Evolutionary conservation across 2,329 filamentous ascomycete genomes (phyloP), one percentile per base, ranked within the genome.

Genomic region (Leptosphaerulina australis): DNA sequence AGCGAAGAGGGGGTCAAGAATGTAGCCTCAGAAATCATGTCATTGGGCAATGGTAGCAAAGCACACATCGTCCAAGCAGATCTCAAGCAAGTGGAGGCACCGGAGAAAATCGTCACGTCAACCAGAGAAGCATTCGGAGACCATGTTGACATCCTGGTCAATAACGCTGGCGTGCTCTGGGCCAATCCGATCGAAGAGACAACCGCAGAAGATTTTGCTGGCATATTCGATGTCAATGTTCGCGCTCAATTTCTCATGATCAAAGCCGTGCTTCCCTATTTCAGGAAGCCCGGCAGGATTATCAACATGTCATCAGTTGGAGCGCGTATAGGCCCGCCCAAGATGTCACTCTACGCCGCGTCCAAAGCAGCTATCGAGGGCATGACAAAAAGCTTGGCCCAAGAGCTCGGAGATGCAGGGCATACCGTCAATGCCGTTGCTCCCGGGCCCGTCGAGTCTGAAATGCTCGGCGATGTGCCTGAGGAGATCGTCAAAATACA

Each of bases 391-490:
- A 78, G 75, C 34, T 82, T 82, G 77, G 84, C 85, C 0, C 74
- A 76, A 0, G 84, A 87, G 67, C 70, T 87, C 7, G 83, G 83
- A 0, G 63, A 53, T 3, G 69, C 77, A 49, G 82, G 83, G 0
- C 81, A 81, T 50, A 86, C 83, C 0, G 83, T 85, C 20, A 88
- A 87, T 56, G 75, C 77, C 0, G 79, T 87, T 2, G 79, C 79
- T 15, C 83, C 83, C 0, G 84, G 84, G 0, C 83, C 84, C 0
- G 80, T 84, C 5, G 69, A 80, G 67, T 84, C 77, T 22, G 82
- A 84, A 6, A 79, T 87, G 77, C 63, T 85, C 18, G 78, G 79
- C 12, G 74, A 79, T 12, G 79, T 84, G 10, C 77, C 79, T 0
- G 63, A 72, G 44, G 76, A 78, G 0, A 70, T 83, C 10, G 69